Evolutionary conservation across 2,329 filamentous ascomycete genomes (phyloP).

Genomic region (Xylariaceae sp.): DNA sequence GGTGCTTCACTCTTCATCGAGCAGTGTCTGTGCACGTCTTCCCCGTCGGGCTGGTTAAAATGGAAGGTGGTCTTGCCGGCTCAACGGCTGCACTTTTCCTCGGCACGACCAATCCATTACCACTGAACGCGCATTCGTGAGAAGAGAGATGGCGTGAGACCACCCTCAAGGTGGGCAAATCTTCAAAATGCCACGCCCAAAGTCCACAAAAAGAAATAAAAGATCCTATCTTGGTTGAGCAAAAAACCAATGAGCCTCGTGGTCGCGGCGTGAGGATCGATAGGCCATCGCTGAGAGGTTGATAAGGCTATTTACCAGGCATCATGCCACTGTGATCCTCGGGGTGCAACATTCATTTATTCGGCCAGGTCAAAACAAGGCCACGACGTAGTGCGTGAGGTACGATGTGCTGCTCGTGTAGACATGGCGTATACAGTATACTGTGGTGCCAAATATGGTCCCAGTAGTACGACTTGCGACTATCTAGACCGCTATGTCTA

Average conservation of each 20-base stretch:
- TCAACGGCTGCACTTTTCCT: not conserved
- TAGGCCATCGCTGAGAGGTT: constrained; percentile 9
- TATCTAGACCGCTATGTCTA: not conserved
- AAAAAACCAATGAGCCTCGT: constrained; percentile 7
- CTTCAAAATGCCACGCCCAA: constrained; percentile 9
- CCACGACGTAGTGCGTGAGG: constrained; percentile 16
- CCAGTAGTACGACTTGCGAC: constrained; percentile 16
- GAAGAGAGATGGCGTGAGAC: constrained; percentile 6
- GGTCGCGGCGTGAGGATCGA: constrained; percentile 4
- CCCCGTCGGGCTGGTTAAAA: constrained; percentile 5
- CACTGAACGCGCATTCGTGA: constrained; percentile 3
- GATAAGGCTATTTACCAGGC: constrained; percentile 14
- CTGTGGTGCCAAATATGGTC: not conserved
- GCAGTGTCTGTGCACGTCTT: constrained; percentile 6
- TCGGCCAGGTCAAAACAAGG: constrained; percentile 18
- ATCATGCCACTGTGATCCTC: constrained; percentile 9
- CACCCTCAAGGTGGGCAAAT: constrained; percentile 5
- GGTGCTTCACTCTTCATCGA: constrained; percentile 5
- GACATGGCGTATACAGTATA: not conserved
- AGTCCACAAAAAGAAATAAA: constrained; percentile 6
- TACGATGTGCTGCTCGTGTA: constrained; percentile 13
- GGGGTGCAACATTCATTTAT: constrained; percentile 18
- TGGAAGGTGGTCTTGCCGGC: constrained; percentile 11
- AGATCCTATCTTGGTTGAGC: constrained; percentile 7
- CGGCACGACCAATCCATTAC: not conserved